Percentiles rank a stretch among this genome's conserved stretches.
These are phyloP conservation scores for Coffea canephora DNA, from an alignment of 257 asterid species.

Conservation along the genomic window DNA sequence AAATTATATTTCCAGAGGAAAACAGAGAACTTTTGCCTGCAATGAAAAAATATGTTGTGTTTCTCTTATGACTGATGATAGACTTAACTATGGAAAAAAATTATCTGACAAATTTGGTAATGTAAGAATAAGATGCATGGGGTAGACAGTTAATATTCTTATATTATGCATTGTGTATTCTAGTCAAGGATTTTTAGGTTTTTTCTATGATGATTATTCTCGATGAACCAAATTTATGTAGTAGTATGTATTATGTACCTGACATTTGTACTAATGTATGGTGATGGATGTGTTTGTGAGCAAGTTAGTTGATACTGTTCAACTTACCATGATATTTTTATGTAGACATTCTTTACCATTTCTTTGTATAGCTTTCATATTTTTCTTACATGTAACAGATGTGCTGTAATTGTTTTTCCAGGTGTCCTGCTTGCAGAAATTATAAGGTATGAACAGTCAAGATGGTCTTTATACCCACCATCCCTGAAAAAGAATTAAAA, in stretches of 20 bases:
- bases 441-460: slow-evolving; percentile 58
- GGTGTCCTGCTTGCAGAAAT: slow-evolving; percentile 99
- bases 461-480: neutral
- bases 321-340: neutral
- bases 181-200: neutral
- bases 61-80: neutral
- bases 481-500: neutral
- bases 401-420: slow-evolving; percentile 36
- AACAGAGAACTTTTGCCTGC: neutral
- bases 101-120: neutral
- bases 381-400: slow-evolving; percentile 14
- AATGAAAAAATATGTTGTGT: neutral
- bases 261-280: neutral
- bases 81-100: neutral
- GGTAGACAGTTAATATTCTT: too few relatives aligned
- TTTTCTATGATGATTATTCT: neutral
- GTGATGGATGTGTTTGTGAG: neutral
- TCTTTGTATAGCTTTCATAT: neutral
- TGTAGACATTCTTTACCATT: neutral
- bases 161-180: neutral
- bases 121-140: neutral
- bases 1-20: neutral
- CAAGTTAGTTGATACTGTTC: neutral
- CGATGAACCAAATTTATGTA: neutral
- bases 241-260: neutral